Base-by-base conservation (phyloP, 176 grass and related monocot species). In the Paspalum notatum region DNA sequence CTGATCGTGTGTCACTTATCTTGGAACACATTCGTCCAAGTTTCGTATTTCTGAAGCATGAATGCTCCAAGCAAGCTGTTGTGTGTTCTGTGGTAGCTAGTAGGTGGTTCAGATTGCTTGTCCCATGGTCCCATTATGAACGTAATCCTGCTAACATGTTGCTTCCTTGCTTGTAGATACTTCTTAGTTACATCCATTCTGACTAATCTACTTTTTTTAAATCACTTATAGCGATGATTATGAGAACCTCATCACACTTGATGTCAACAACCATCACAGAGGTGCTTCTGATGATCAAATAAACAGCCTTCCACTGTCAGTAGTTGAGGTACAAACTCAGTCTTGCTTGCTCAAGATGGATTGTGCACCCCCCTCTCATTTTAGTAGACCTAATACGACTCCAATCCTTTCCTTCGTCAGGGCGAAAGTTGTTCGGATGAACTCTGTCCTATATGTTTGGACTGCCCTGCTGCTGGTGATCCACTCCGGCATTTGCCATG, bases 201-300 rank as follows among this genome's bases (percentile, higher is more conserved):
- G 25, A 69, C 71, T 76, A 62, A 71, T 66, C 54, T 63, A 1
- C 38, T 69, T 71, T 43, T 84, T 82, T 32, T 32, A 32, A 32
- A 68, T 79, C 21, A 24, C 61, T 70, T 77, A 41, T 53, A 97
- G 94, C 17, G 91, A 97, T 87, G 84, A 94, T 38, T 97, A 92
- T 72, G 92, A 94, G 87, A 85, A 74, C 46, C 12, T 87, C 1
- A 78, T 82, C 20, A 25, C 56, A n/a, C 73, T 85, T 62, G 87
- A 91, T 71, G 78, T 78, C 18, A 75, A 75, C 55, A 89, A 85
- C 62, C 76, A 76, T 38, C 64, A 77, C 67, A 75, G 63, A 13
- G 90, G 91, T 66, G 91, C 85, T 72, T 82, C 87, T 66, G 92
- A 89, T 51, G 59, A 46, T 20, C 89, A 94, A 85, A 98, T 98